Base-by-base conservation (phyloP, 345 rosid species). In the Sisymbrium altissimum region DNA sequence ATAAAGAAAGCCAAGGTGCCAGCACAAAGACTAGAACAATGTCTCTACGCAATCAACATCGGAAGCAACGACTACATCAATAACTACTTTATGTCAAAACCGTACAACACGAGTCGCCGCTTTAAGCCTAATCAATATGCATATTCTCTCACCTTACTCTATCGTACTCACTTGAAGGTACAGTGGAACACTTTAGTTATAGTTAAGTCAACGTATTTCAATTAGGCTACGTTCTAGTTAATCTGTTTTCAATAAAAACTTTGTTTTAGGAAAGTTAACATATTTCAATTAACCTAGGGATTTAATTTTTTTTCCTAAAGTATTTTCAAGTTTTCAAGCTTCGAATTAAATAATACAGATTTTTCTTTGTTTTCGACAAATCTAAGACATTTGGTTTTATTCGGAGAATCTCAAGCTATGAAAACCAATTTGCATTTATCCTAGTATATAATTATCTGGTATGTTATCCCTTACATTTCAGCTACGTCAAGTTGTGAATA, bases 1-100 rank as follows among this genome's bases (percentile, higher is more conserved):
- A 69, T 81, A 32, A 17, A 5, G 30, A 71, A 75, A n/a, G 56
- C 79, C 9, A 80, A 80, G 1, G 46, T 76, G 13, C 52, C 75
- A 62, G 2, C 19, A 49, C 2, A 73, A 7, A 73, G 50, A 53
- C 63, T 86, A 13, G 62, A 70, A 21, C 74, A 80, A 67, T 86
- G 90, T 76, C 71, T 84, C 14, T 82, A 84, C 60, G 21, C 69
- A 12, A 77, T 84, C 15, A 78, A 71, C 38, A 84, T 82, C 2
- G 86, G 89, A 43, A 78, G 58, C 69, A 82, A 82, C 7, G 89
- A 86, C 59, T 84, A 84, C 55, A 23, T 84, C 27, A 82, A 81
- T 81, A 80, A 86, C 61, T 86, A 84, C 55, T 86, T 86, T 76
- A 27, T 72, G 81, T 67, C 88, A 11, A 6, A 60, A 12, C n/a